Evolutionary conservation across 192 early-diverging fungal genomes (phyloP).

Genomic region (Chytriomyces confervae): DNA sequence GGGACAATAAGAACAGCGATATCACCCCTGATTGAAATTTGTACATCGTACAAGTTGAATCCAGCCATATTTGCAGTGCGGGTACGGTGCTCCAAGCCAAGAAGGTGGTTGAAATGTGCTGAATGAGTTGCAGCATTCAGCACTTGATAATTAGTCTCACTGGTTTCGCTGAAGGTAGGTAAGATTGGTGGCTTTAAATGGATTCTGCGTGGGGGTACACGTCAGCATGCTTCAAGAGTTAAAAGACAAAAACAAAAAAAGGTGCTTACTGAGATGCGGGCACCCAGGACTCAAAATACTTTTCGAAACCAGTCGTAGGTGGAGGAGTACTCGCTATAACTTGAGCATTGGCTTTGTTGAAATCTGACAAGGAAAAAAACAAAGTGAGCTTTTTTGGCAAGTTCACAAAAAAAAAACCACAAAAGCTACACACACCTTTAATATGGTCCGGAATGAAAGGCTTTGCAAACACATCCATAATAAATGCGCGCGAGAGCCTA

Average conservation of each 20-base stretch:
- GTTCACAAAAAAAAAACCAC: background rate
- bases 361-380: background rate
- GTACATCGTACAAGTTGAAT: conserved; percentile 17
- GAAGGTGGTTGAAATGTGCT: background rate
- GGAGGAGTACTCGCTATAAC: background rate
- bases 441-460: conserved; percentile 6
- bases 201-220: background rate
- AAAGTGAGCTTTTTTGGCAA: background rate
- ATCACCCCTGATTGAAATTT: background rate
- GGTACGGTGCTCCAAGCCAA: background rate
- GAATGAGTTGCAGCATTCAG: background rate
- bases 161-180: background rate
- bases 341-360: background rate
- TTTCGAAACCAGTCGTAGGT: background rate
- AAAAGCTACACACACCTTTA: background rate
- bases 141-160: too few species aligned
- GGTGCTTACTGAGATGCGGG: background rate
- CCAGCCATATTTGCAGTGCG: background rate
- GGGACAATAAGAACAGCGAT: conserved; percentile 20
- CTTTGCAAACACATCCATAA: conserved; percentile 14
- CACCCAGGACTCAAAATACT: conserved; percentile 13
- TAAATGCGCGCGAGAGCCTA: too few species aligned
- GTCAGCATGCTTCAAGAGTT: background rate
- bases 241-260: background rate
- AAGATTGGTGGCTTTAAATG: background rate